phyloP scores from a whole-genome alignment of 768 basidiomycete genomes.

The Boletus sp. region DNA sequence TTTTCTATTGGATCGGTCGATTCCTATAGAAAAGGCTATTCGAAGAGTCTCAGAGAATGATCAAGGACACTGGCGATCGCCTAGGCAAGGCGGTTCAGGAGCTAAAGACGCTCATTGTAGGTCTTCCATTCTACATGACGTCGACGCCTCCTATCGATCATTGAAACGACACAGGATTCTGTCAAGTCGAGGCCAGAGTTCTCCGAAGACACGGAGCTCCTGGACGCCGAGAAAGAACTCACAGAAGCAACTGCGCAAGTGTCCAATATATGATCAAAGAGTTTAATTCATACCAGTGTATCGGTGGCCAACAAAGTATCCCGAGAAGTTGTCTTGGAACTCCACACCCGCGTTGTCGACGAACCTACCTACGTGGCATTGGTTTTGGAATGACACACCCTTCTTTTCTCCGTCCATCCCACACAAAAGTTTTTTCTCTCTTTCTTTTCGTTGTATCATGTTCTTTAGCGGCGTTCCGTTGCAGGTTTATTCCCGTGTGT shows the following conservation, averaged over 20 bases:
- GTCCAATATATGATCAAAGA: constrained; percentile 2
- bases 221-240: constrained; percentile 57
- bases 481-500: constrained; percentile 18
- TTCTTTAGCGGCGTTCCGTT: constrained; percentile 4
- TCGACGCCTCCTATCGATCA: constrained; percentile 12
- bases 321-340: constrained; percentile 17
- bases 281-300: constrained; percentile 20
- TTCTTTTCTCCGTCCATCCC: constrained; percentile 8
- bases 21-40: constrained; percentile 54
- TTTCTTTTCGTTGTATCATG: constrained; percentile 9
- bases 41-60: constrained; percentile 81
- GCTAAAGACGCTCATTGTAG: constrained; percentile 63
- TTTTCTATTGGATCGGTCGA: constrained; percentile 1
- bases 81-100: constrained; percentile 62
- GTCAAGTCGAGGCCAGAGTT: constrained; percentile 29
- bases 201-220: constrained; percentile 38
- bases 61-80: constrained; percentile 59
- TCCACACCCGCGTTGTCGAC: constrained; percentile 19
- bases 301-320: constrained; percentile 10
- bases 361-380: neutral
- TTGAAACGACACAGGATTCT: constrained; percentile 22
- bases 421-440: constrained; percentile 6
- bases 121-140: constrained; percentile 35
- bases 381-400: neutral
- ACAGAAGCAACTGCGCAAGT: constrained; percentile 48